Percentiles rank a stretch among this genome's conserved stretches.
Evolutionary conservation across 139 green algal genomes (phyloP).

Genomic region (Microglena sp.): DNA sequence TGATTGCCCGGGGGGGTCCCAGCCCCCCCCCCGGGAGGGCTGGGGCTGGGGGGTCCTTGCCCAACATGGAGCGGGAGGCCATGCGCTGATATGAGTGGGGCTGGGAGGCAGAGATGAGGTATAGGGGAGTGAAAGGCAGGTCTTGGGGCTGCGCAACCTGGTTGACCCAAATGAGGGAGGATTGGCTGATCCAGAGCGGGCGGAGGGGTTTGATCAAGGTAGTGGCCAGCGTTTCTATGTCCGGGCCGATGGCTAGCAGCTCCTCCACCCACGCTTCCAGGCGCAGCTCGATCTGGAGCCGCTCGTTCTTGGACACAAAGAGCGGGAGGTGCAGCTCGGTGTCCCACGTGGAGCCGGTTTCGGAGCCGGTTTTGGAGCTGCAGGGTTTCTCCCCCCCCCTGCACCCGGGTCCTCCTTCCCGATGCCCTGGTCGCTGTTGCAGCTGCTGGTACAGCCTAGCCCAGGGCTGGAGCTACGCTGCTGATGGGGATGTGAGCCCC

Average conservation of each 20-base stretch:
- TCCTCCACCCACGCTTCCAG: slow-evolving; percentile 66
- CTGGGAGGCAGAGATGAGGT: slow-evolving; percentile 81
- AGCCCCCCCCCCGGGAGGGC: not conserved
- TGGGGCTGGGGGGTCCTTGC: not conserved
- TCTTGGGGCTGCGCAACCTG: slow-evolving; percentile 37
- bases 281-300: slow-evolving; percentile 49
- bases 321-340: slow-evolving; percentile 71
- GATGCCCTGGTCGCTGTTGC: no score
- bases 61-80: slow-evolving; percentile 4
- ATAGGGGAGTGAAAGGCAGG: slow-evolving; percentile 72
- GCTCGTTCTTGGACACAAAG: slow-evolving; percentile 69
- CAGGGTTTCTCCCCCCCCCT: no score
- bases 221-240: slow-evolving; percentile 26
- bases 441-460: no score
- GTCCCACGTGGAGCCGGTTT: no score
- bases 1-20: not conserved
- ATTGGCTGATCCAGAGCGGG: slow-evolving; percentile 81
- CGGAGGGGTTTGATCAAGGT: slow-evolving; percentile 81
- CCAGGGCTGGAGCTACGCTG: no score
- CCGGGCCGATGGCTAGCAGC: slow-evolving; percentile 40
- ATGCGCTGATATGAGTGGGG: slow-evolving; percentile 31
- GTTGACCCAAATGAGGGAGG: slow-evolving; percentile 58
- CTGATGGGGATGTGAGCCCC: no score
- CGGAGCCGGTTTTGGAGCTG: no score
- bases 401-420: not conserved